Base-by-base conservation (phyloP, 164 flowering plant species). In the Piper longum region DNA sequence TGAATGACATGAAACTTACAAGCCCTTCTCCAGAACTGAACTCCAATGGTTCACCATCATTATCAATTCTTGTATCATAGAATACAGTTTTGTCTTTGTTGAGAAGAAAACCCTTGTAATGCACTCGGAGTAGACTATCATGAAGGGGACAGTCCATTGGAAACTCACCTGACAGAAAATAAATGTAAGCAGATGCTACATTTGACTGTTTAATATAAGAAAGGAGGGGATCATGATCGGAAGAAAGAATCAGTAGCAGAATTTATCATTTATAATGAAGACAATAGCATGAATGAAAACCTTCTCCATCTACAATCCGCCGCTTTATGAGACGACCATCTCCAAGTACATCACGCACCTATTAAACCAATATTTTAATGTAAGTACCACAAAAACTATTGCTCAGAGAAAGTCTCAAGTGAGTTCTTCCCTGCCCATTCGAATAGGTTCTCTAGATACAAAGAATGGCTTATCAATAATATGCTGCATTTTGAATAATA, bases 101-200 rank as follows among this genome's bases (percentile, higher is more conserved):
- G 44, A 85, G 83, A 68, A 93, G 84, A 83, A 79, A 82, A 54
- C 91, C 97, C 80, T 82, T 88, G 75, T 85, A 93, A 72, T 90
- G 99, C 51, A 90, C 88, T 64, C 77, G 81, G 42, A 93, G 75
- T 4, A 78, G 87, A 75, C 99, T 90, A 76, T 93, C 99, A 60
- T 90, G 92, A 70, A 93, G 97, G 43, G 97, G 99, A 74, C 99
- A 93, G 75, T 93, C 99, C 97, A 93, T 90, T 6, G 99, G 99
- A 81, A 93, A 88, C 39, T 93, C 97, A 68, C 97, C 98, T 92
- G 76, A 62, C 66, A 52, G 61, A 60, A 69, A 67, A 69, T 26
- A 26, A 26, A 26, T 12, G 52, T 48, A 48, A 3, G 52, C 52
- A 48, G 9, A 48, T 8, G 52, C 52, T 48, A 45, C 52, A 7